Base-by-base conservation (phyloP, 1,284 basidiomycete species). In the Wallemia ichthyophaga region DNA sequence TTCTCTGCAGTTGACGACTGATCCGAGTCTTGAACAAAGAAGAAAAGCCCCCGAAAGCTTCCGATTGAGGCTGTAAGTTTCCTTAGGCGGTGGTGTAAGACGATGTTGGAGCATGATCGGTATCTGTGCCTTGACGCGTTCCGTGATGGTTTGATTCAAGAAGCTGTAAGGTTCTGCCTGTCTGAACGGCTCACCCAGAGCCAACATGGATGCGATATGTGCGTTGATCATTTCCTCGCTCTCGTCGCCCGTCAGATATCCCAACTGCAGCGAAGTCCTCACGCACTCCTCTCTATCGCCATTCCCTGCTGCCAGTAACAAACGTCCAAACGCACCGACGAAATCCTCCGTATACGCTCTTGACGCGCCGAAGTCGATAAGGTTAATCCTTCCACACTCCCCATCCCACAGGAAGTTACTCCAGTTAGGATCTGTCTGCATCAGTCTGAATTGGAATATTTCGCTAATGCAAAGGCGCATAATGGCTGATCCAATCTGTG, bases 341-440 rank as follows among this genome's bases (percentile, higher is more conserved):
- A 98, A 98, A 61, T 76, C 75, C 63, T 80, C 80, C 1, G 78
- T 76, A 71, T 96, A 98, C 63, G 80, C 80, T 37, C 91, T 76
- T 0, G 86, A 87, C 1, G 94, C 92, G 25, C 92, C 94, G 65
- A 98, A 96, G 70, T 99, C 92, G 61, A 98, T 85, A 23, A 99
- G 74, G 65, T 88, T 85, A 58, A 96, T 74, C 78, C 83, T 63
- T 61, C 27, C 31, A 26, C 15, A 27, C 23, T 69, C 61, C 2
- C 73, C 67, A 69, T 91, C 83, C 79, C 83, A 96, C 26, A 99
- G 72, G 72, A 98, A 98, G 69, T 96, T 98, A 24, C 85, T 85
- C 85, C 86, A 96, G 67, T 99, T 98, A 1, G 94, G 92, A 69
- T 98, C 92, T 0, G 92, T 98, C 70, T 98, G 94, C 94, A 98